Evolutionary conservation across 441 rosid genomes (phyloP).

Genomic region (Syzygium syzygioides): DNA sequence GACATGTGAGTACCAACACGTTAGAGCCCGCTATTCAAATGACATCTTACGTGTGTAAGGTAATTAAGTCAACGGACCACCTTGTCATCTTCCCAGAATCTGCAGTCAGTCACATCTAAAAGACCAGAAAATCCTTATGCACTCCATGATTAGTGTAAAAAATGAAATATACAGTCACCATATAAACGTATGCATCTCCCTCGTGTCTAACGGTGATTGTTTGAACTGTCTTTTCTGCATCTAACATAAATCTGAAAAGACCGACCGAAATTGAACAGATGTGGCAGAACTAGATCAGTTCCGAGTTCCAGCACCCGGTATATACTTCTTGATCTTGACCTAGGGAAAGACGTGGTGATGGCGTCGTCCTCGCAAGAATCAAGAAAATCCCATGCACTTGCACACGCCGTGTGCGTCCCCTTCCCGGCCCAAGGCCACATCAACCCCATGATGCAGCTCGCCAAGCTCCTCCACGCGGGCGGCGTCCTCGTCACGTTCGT

Average conservation of each 20-base stretch:
- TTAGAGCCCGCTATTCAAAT: fast-evolving
- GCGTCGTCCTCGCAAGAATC: too few relatives aligned
- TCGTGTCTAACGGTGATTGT: neutral
- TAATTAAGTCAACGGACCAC: too few relatives aligned
- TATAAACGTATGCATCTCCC: neutral
- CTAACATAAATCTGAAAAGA: neutral
- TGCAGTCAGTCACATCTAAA: neutral
- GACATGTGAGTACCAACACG: fast-evolving
- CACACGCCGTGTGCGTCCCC: too few relatives aligned
- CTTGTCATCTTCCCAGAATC: too few relatives aligned
- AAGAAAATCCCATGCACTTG: too few relatives aligned
- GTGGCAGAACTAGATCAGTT: neutral
- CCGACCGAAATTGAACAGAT: neutral
- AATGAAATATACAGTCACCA: neutral
- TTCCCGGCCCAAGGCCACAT: too few relatives aligned
- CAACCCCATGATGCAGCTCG: too few relatives aligned
- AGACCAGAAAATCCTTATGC: neutral
- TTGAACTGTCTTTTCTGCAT: neutral
- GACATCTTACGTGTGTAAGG: too few relatives aligned
- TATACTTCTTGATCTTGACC: too few relatives aligned
- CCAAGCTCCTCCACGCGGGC: too few relatives aligned
- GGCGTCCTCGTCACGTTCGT: too few relatives aligned
- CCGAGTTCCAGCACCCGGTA: neutral
- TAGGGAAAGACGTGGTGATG: too few relatives aligned
- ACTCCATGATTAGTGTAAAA: neutral